These are phyloP conservation scores for Passalora sequoiae DNA, from an alignment of 2,329 filamentous ascomycete genomes.

Conservation along the genomic window DNA sequence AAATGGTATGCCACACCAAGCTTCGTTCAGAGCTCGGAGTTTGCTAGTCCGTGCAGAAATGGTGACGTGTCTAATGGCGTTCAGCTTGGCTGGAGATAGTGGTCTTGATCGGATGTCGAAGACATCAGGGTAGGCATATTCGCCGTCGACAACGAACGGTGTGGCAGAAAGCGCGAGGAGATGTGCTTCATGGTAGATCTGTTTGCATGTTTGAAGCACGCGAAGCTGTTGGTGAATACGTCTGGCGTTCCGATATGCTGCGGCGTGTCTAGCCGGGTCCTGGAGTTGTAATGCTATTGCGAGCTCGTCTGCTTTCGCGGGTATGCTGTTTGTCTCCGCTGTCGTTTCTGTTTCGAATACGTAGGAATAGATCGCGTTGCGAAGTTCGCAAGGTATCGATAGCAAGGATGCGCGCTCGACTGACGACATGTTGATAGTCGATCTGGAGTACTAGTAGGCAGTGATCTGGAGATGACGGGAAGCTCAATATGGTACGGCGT, in stretches of 20 bases:
- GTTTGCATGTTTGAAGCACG: slow-evolving; percentile 23
- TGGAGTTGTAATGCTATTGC: slow-evolving; percentile 15
- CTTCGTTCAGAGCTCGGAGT: slow-evolving; percentile 33
- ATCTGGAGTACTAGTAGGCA: neutral
- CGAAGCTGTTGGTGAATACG: slow-evolving; percentile 12
- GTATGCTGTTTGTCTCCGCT: slow-evolving; percentile 1
- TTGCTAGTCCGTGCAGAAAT: slow-evolving; percentile 31
- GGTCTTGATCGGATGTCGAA: slow-evolving; percentile 25
- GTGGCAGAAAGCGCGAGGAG: slow-evolving; percentile 31
- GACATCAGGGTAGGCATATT: slow-evolving; percentile 23
- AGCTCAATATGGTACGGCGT: neutral
- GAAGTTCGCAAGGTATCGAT: slow-evolving; percentile 28
- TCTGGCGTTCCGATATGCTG: slow-evolving; percentile 8
- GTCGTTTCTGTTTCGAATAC: slow-evolving; percentile 20
- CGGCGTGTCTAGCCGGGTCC: slow-evolving; percentile 8
- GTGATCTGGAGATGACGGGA: neutral
- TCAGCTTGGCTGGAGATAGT: slow-evolving; percentile 22
- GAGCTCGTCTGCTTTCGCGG: slow-evolving; percentile 10
- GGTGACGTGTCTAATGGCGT: slow-evolving; percentile 31
- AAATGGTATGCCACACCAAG: slow-evolving; percentile 34
- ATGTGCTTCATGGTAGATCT: slow-evolving; percentile 29
- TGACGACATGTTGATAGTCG: slow-evolving; percentile 1
- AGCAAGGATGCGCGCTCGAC: slow-evolving; percentile 20
- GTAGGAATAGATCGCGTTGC: slow-evolving; percentile 28
- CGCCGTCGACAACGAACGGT: slow-evolving; percentile 27